These are phyloP conservation scores for Prototheca wickerhamii DNA, from an alignment of 163 green algal species.

Conservation along the genomic window DNA sequence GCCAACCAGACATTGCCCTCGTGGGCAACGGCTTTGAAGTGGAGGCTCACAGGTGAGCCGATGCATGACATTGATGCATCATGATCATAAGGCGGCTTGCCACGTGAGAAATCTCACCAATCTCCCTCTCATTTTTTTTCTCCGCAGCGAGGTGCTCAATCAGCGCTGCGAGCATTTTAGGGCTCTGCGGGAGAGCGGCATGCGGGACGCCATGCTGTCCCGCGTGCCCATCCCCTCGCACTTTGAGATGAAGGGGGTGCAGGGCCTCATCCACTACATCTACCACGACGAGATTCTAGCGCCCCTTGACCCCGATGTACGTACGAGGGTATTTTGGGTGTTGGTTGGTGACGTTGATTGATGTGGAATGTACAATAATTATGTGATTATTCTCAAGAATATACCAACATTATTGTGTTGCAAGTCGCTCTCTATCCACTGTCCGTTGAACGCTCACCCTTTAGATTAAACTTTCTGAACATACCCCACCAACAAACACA, in stretches of 20 bases:
- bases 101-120: too few species aligned
- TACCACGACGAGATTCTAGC: conserved; percentile 31
- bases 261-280: conserved; percentile 33
- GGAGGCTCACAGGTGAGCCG: neutral
- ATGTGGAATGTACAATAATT: too few species aligned
- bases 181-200: conserved; percentile 40
- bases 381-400: too few species aligned
- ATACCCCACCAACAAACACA: neutral
- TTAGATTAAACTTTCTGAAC: neutral
- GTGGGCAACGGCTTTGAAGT: neutral
- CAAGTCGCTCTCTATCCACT: too few species aligned
- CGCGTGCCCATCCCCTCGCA: conserved; percentile 34
- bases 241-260: conserved; percentile 28
- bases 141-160: conserved; percentile 27
- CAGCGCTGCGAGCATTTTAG: conserved; percentile 43
- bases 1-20: neutral
- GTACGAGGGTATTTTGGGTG: neutral
- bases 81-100: neutral
- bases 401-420: too few species aligned
- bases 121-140: neutral
- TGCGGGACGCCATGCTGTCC: conserved; percentile 36
- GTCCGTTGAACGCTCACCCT: too few species aligned
- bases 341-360: neutral
- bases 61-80: neutral
- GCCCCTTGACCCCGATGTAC: neutral